Conservation (phyloP, 2,329 filamentous ascomycete genomes). For the Aureobasidium sp. region DNA sequence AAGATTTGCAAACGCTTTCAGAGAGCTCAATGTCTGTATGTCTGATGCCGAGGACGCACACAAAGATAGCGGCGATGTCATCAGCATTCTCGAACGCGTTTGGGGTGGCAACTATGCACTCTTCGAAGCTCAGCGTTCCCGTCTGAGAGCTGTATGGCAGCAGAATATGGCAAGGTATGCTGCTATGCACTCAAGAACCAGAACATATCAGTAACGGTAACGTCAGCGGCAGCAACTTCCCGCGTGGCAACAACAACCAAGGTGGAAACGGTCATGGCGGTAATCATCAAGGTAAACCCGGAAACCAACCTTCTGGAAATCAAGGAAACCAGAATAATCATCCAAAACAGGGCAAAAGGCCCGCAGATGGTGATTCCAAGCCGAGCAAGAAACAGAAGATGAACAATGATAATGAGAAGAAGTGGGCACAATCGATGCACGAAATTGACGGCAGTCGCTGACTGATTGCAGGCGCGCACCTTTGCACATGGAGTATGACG, state of each 20-base stretch:
- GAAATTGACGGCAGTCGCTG: not conserved
- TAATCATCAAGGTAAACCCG: not conserved
- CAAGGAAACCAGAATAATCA: conserved; percentile 11
- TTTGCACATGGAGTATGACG: not conserved
- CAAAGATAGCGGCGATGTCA: conserved; percentile 24
- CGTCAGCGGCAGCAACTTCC: conserved; percentile 2
- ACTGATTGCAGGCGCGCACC: not conserved
- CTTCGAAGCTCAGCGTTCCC: conserved; percentile 63
- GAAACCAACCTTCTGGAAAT: not conserved
- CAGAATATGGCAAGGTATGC: conserved; percentile 17
- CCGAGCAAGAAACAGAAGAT: conserved; percentile 13
- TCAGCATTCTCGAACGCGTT: conserved; percentile 64
- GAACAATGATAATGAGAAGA: not conserved
- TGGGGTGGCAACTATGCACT: conserved; percentile 72
- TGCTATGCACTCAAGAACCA: conserved; percentile 2
- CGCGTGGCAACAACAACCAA: not conserved
- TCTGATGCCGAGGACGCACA: conserved; percentile 35
- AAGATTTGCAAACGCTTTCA: conserved; percentile 62
- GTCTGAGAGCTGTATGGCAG: conserved; percentile 38
- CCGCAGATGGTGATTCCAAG: conserved; percentile 5
- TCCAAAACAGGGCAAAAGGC: conserved; percentile 5
- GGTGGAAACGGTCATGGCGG: not conserved
- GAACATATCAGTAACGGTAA: conserved; percentile 3
- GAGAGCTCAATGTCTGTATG: conserved; percentile 38
- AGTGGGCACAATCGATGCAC: not conserved